Evolutionary conservation across 805 yeast species (phyloP).

Genomic region (Pichia eremophila): DNA sequence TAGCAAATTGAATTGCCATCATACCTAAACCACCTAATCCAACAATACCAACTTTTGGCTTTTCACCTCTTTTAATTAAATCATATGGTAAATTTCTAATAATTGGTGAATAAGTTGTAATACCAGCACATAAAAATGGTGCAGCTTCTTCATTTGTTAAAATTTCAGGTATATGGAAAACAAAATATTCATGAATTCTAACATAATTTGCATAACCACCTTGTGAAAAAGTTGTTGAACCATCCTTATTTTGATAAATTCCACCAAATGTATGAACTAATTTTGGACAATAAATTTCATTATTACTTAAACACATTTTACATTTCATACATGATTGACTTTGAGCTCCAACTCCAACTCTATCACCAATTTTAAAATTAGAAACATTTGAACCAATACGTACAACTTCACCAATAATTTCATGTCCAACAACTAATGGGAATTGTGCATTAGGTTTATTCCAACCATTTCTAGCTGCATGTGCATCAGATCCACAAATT

Average conservation of each 20-base stretch:
- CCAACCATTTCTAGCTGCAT: slow-evolving; percentile 43
- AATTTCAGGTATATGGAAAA: slow-evolving; percentile 51
- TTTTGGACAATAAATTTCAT: slow-evolving; percentile 36
- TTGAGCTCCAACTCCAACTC: slow-evolving; percentile 78
- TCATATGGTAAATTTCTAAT: slow-evolving; percentile 31
- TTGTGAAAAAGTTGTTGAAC: slow-evolving; percentile 29
- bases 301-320: slow-evolving; percentile 42
- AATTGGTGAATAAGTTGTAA: slow-evolving; percentile 63
- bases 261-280: slow-evolving; percentile 29
- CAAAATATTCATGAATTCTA: slow-evolving; percentile 54
- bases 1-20: slow-evolving; percentile 50
- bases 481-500: slow-evolving; percentile 55
- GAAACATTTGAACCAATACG: slow-evolving; percentile 50
- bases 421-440: slow-evolving; percentile 48
- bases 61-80: slow-evolving; percentile 21
- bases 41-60: slow-evolving; percentile 45
- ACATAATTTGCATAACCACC: slow-evolving; percentile 68
- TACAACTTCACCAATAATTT: slow-evolving; percentile 51
- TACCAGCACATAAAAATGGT: slow-evolving; percentile 71
- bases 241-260: slow-evolving; percentile 20
- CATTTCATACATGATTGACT: slow-evolving; percentile 51
- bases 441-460: slow-evolving; percentile 22
- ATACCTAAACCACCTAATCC: slow-evolving; percentile 67
- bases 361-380: slow-evolving; percentile 51
- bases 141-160: slow-evolving; percentile 49